phyloP scores from a whole-genome alignment of 2,329 filamentous ascomycete species.

The Juglanconis juglandina region DNA sequence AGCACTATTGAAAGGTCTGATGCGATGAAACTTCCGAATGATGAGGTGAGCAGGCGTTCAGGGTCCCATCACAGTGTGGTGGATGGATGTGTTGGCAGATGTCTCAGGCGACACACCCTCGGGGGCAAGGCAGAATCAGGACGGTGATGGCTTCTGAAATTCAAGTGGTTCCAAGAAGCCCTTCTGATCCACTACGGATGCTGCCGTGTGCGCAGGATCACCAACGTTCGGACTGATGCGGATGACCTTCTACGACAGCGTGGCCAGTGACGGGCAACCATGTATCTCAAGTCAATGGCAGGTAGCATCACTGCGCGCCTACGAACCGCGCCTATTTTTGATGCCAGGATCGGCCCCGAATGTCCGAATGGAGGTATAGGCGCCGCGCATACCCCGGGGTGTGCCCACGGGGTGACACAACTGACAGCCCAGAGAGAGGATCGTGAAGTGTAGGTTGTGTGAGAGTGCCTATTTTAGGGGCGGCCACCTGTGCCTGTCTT shows the following conservation, averaged over 20 bases:
- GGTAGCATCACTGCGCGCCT: background rate
- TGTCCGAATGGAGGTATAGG: background rate
- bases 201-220: background rate
- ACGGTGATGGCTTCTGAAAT: background rate
- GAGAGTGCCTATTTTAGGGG: conserved; percentile 12
- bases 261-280: background rate
- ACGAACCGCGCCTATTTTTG: background rate
- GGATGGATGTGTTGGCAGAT: conserved; percentile 12
- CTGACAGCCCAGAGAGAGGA: background rate
- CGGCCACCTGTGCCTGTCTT: background rate
- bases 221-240: background rate
- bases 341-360: background rate
- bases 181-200: background rate
- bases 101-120: conserved; percentile 15
- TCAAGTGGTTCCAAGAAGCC: background rate
- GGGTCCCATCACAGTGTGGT: background rate
- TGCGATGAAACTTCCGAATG: background rate
- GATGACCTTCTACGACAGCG: background rate
- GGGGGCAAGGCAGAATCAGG: background rate
- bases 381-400: background rate
- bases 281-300: no score
- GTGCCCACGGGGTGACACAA: background rate
- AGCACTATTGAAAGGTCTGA: conserved; percentile 10
- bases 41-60: conserved; percentile 7
- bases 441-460: background rate